These are phyloP conservation scores for Cladochytrium tenue DNA, from an alignment of 371 early-diverging fungal genomes.

Conservation along the genomic window DNA sequence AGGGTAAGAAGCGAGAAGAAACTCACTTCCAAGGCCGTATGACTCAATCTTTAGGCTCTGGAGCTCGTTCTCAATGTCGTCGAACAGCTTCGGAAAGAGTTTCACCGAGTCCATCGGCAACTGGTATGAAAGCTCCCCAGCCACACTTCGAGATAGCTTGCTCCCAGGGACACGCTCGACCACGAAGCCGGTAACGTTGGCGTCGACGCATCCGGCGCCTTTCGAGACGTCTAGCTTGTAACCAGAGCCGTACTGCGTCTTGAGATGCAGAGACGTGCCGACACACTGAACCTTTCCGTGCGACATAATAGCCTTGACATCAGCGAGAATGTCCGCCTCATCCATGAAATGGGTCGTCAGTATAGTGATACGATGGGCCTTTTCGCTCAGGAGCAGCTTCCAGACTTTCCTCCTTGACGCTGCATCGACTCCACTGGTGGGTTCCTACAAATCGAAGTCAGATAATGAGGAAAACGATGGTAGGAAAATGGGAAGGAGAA, in stretches of 20 bases:
- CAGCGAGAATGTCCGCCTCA: constrained; percentile 45
- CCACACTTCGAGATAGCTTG: not conserved
- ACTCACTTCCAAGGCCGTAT: too few relatives aligned
- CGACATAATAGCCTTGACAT: constrained; percentile 32
- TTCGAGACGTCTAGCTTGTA: constrained; percentile 22
- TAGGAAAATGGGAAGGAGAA: too few relatives aligned
- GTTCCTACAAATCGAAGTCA: too few relatives aligned
- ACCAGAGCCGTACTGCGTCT: constrained; percentile 19
- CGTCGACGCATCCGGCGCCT: not conserved
- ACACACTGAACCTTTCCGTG: constrained; percentile 6
- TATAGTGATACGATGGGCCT: constrained; percentile 57
- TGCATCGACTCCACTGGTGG: constrained; percentile 54
- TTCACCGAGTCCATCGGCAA: not conserved
- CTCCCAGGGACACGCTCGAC: not conserved
- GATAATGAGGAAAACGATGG: too few relatives aligned
- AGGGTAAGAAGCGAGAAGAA: too few relatives aligned
- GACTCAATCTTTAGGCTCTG: too few relatives aligned
- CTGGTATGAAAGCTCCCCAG: not conserved
- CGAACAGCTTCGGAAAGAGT: constrained; percentile 1
- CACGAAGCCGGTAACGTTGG: not conserved
- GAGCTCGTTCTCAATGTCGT: too few relatives aligned
- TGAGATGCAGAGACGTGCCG: constrained; percentile 14
- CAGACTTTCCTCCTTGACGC: constrained; percentile 60
- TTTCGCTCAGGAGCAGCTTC: constrained; percentile 56
- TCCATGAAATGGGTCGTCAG: constrained; percentile 48